These are phyloP conservation scores for Microstegium vimineum DNA, from an alignment of 176 grass and related monocot genomes.

Conservation along the genomic window DNA sequence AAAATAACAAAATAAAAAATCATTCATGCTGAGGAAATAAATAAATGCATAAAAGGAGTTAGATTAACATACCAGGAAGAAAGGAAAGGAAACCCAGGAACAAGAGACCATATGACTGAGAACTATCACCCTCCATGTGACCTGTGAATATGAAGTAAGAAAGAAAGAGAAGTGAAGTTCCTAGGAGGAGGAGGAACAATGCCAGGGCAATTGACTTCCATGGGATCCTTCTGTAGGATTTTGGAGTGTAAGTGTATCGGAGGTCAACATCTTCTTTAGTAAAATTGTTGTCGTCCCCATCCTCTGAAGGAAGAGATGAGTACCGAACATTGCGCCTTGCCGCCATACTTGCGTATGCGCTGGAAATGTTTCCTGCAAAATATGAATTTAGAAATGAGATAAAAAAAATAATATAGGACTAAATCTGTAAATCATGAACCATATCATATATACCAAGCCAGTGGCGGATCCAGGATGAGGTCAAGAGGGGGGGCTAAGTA, in stretches of 20 bases:
- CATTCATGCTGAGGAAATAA: neutral
- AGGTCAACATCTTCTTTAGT: constrained; percentile 48
- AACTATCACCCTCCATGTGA: constrained; percentile 84
- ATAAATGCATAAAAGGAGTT: neutral
- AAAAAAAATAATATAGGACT: neutral
- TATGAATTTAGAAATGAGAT: neutral
- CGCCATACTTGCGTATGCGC: constrained; percentile 39
- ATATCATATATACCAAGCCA: neutral
- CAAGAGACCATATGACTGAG: constrained; percentile 78
- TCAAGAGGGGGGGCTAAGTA: no score
- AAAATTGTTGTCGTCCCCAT: constrained; percentile 14
- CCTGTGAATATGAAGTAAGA: constrained; percentile 81
- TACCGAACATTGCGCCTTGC: constrained; percentile 58
- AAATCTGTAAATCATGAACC: neutral
- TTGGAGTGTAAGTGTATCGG: constrained; percentile 77
- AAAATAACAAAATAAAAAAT: neutral
- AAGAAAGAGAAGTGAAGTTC: constrained; percentile 62
- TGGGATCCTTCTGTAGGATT: constrained; percentile 57
- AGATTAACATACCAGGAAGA: constrained; percentile 78
- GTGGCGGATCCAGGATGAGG: no score
- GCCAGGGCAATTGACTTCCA: constrained; percentile 92
- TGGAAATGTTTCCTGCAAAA: neutral
- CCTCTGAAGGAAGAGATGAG: constrained; percentile 49
- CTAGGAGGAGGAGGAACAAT: constrained; percentile 75
- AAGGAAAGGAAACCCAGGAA: constrained; percentile 83